These are phyloP conservation scores for Leccinum rimulosum DNA, from an alignment of 768 basidiomycete genomes.

Conservation along the genomic window DNA sequence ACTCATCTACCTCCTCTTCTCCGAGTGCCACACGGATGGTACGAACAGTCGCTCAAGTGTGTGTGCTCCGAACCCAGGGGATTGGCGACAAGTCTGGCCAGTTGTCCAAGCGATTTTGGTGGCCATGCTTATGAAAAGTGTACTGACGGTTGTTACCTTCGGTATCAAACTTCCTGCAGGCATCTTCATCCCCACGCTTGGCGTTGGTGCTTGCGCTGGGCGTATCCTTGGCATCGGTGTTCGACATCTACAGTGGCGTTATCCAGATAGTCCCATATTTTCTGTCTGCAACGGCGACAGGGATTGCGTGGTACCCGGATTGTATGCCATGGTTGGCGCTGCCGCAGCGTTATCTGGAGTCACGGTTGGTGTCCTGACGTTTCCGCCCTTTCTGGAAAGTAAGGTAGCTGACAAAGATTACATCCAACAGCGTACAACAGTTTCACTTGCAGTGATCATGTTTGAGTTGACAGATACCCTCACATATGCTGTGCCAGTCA, in stretches of 20 bases:
- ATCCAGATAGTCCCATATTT: slow-evolving; percentile 65
- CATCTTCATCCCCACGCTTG: slow-evolving; percentile 95
- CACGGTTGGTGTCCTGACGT: slow-evolving; percentile 50
- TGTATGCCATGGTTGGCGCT: slow-evolving; percentile 96
- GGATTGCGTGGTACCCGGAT: slow-evolving; percentile 82
- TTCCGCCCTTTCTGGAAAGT: background rate
- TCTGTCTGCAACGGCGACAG: slow-evolving; percentile 58
- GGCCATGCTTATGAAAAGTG: slow-evolving; percentile 79
- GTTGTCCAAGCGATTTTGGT: slow-evolving; percentile 65
- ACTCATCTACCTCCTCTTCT: slow-evolving; percentile 87
- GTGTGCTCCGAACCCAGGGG: slow-evolving; percentile 65
- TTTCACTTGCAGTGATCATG: slow-evolving; percentile 94
- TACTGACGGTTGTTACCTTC: slow-evolving; percentile 84
- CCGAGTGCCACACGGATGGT: slow-evolving; percentile 71
- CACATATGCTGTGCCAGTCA: slow-evolving; percentile 88
- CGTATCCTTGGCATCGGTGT: slow-evolving; percentile 79
- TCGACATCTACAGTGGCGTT: slow-evolving; percentile 67
- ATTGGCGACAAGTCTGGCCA: slow-evolving; percentile 53
- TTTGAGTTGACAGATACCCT: slow-evolving; percentile 93
- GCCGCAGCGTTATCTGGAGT: slow-evolving; percentile 95
- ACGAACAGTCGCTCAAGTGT: slow-evolving; percentile 58
- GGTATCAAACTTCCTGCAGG: slow-evolving; percentile 92
- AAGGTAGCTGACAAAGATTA: slow-evolving; percentile 7
- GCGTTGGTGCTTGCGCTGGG: slow-evolving; percentile 92
- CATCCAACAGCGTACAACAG: slow-evolving; percentile 66